Evolutionary conservation across 345 rosid genomes (phyloP).

Genomic region (Pistacia vera): DNA sequence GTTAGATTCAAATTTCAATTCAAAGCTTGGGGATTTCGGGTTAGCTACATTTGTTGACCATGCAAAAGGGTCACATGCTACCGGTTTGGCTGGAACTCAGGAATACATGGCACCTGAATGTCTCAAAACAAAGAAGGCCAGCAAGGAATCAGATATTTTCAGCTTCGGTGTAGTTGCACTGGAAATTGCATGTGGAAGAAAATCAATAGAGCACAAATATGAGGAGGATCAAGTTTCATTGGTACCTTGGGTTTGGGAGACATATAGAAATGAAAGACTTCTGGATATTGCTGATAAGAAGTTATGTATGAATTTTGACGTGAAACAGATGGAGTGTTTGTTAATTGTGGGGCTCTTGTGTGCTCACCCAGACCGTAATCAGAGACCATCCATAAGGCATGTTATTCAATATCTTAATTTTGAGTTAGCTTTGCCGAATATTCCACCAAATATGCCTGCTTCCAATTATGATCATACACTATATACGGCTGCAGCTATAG

Average conservation of each 20-base stretch:
- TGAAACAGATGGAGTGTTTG: too few relatives aligned
- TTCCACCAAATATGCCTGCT: background rate
- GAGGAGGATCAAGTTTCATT: background rate
- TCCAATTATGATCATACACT: background rate
- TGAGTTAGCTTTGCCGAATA: conserved; percentile 2
- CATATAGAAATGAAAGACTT: conserved; percentile 8
- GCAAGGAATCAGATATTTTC: conserved; percentile 31
- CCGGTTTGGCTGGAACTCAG: conserved; percentile 23
- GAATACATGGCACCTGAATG: conserved; percentile 29
- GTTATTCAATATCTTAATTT: conserved; percentile 10
- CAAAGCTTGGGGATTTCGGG: conserved; percentile 28
- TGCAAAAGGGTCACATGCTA: conserved; percentile 15
- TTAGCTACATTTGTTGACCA: conserved; percentile 18
- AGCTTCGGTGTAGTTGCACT: conserved; percentile 41
- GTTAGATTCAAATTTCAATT: conserved; percentile 24
- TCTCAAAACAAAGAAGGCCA: background rate
- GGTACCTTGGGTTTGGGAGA: conserved; percentile 18
- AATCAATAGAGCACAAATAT: background rate
- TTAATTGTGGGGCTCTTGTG: background rate
- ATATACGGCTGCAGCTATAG: too few relatives aligned
- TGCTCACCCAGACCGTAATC: conserved; percentile 14
- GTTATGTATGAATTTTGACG: background rate
- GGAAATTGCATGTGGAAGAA: conserved; percentile 34
- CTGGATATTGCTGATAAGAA: conserved; percentile 10
- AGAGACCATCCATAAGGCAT: conserved; percentile 8